These are phyloP conservation scores for Camellia lanceoleosa DNA, from an alignment of 148 eudicot genomes.

Conservation along the genomic window DNA sequence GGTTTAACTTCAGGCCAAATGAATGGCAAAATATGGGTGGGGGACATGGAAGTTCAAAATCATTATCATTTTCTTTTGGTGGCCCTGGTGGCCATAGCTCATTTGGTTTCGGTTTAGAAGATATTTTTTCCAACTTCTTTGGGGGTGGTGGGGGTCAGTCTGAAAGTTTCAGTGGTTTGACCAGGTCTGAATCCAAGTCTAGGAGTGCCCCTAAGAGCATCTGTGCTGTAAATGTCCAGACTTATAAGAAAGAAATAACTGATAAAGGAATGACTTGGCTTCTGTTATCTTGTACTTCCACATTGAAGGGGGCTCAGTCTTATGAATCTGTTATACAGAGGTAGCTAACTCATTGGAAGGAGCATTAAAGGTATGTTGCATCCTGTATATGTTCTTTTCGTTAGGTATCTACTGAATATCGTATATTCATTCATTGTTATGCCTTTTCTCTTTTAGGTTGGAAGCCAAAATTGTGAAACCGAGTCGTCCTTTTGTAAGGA, in stretches of 20 bases:
- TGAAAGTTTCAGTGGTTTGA: conserved; percentile 29
- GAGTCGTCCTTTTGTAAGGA: conserved; percentile 67
- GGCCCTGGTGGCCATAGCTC: conserved; percentile 59
- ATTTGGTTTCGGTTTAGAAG: conserved; percentile 72
- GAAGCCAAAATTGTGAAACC: conserved; percentile 71
- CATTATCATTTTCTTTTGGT: conserved; percentile 92
- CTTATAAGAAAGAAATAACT: conserved; percentile 67
- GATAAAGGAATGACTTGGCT: conserved; percentile 79
- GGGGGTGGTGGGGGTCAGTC: too few relatives aligned
- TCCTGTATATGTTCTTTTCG: not conserved
- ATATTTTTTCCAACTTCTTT: conserved; percentile 5
- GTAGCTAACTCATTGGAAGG: conserved; percentile 60
- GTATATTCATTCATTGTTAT: not conserved
- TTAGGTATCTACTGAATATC: not conserved
- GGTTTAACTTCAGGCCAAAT: too few relatives aligned
- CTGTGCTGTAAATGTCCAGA: conserved; percentile 43
- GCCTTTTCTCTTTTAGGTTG: conserved; percentile 48
- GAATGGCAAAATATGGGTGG: conserved; percentile 67
- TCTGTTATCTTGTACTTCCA: conserved; percentile 53
- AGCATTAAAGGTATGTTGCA: conserved; percentile 57
- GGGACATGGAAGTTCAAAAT: conserved; percentile 42
- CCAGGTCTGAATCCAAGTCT: conserved; percentile 44
- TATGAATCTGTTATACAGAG: conserved; percentile 63
- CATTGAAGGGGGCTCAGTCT: conserved; percentile 36
- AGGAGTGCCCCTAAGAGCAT: conserved; percentile 43